Evolutionary conservation across 2,329 filamentous ascomycete species (phyloP).

Genomic region (Exophiala bonariae): DNA sequence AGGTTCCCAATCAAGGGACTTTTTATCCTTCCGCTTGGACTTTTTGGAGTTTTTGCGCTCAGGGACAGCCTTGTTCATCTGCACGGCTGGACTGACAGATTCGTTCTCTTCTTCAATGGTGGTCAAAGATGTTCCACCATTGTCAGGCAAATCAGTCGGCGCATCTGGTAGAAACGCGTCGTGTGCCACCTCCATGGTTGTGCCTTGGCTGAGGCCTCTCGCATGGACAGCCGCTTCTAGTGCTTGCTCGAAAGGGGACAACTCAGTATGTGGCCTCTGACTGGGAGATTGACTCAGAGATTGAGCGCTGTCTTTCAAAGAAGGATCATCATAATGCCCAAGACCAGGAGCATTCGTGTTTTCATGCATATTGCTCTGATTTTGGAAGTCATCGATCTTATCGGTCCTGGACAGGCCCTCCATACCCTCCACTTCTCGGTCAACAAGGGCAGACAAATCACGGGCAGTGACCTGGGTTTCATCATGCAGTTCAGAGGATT

Average conservation of each 20-base stretch:
- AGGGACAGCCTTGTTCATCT: neutral
- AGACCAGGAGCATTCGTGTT: too few species aligned
- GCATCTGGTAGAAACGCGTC: conserved; percentile 22
- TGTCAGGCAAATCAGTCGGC: conserved; percentile 7
- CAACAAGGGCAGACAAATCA: too few species aligned
- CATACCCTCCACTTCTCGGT: too few species aligned
- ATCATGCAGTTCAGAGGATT: too few species aligned
- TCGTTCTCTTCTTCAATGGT: conserved; percentile 19
- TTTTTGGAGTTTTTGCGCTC: conserved; percentile 21
- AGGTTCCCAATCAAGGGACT: neutral
- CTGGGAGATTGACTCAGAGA: too few species aligned
- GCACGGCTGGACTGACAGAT: neutral
- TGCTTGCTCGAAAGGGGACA: conserved; percentile 20
- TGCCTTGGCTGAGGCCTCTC: conserved; percentile 19
- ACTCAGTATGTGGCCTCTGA: too few species aligned
- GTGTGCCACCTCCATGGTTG: conserved; percentile 18
- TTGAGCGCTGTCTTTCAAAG: too few species aligned
- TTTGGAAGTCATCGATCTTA: too few species aligned
- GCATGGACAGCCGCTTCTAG: conserved; percentile 22
- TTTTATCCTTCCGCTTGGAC: conserved; percentile 24
- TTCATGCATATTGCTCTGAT: too few species aligned
- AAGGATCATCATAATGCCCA: too few species aligned
- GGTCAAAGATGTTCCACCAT: conserved; percentile 5
- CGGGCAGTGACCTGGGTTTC: too few species aligned
- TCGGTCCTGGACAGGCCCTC: too few species aligned